These are phyloP conservation scores for Coniochaeta sp. DNA, from an alignment of 2,329 filamentous ascomycete genomes.

Conservation along the genomic window DNA sequence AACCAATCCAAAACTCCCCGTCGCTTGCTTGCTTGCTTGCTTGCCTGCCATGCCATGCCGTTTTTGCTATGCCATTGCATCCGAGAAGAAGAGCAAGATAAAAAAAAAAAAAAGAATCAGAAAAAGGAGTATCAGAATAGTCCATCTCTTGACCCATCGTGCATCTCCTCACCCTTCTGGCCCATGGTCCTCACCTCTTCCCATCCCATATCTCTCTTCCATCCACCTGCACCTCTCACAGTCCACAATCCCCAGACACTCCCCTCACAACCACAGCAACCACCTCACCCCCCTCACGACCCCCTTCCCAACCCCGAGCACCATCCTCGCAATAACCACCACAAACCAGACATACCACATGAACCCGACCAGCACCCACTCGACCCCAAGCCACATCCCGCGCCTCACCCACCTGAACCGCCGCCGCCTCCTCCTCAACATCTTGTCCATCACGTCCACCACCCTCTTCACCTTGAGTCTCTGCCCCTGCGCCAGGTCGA, in stretches of 20 bases:
- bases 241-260: too few species aligned
- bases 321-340: constrained; percentile 66
- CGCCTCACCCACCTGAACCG: constrained; percentile 68
- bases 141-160: background rate
- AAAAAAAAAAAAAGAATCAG: background rate
- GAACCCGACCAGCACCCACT: constrained; percentile 80
- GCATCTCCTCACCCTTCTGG: too few species aligned
- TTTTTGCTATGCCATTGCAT: background rate
- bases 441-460: constrained; percentile 69
- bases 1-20: background rate
- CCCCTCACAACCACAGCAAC: constrained; percentile 67
- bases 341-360: constrained; percentile 95
- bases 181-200: too few species aligned
- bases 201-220: too few species aligned
- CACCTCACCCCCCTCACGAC: constrained; percentile 59
- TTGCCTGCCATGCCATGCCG: background rate
- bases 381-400: constrained; percentile 72
- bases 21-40: background rate
- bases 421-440: constrained; percentile 60
- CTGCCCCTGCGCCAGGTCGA: constrained; percentile 68
- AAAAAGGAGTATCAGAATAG: background rate
- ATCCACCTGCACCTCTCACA: too few species aligned
- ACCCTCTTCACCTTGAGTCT: constrained; percentile 76
- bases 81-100: background rate
- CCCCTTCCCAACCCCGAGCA: constrained; percentile 56